phyloP scores from a whole-genome alignment of 2,329 filamentous ascomycete species.

The Xylariaceae sp. region DNA sequence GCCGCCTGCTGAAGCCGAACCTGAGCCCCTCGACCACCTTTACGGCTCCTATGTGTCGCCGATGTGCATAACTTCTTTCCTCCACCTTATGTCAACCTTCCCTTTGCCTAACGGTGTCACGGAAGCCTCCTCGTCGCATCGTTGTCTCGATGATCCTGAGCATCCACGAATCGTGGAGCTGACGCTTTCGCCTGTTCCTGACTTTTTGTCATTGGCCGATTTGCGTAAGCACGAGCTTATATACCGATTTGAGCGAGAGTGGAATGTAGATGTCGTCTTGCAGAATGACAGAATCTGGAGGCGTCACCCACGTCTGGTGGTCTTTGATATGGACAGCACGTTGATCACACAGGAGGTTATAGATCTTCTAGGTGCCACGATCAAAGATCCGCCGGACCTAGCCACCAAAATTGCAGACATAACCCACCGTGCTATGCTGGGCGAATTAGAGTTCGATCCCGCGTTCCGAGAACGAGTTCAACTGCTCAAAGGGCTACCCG shows the following conservation, averaged over 20 bases:
- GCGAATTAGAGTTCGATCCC: slow-evolving; percentile 86
- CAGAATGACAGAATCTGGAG: slow-evolving; percentile 71
- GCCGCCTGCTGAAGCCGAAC: slow-evolving; percentile 46
- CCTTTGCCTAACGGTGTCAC: slow-evolving; percentile 48
- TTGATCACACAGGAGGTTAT: slow-evolving; percentile 97
- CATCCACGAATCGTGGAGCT: slow-evolving; percentile 64
- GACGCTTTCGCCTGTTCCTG: slow-evolving; percentile 54
- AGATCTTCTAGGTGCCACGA: slow-evolving; percentile 82
- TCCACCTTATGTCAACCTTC: slow-evolving; percentile 62
- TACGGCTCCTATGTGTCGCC: slow-evolving; percentile 64
- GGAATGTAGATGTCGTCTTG: slow-evolving; percentile 81
- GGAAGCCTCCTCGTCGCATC: slow-evolving; percentile 56
- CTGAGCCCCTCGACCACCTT: slow-evolving; percentile 59
- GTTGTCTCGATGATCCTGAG: slow-evolving; percentile 57
- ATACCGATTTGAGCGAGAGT: slow-evolving; percentile 80
- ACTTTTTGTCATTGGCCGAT: slow-evolving; percentile 64
- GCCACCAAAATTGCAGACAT: slow-evolving; percentile 80
- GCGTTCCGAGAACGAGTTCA: slow-evolving; percentile 77
- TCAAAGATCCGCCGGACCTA: slow-evolving; percentile 65
- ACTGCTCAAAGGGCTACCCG: slow-evolving; percentile 76
- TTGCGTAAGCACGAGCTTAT: slow-evolving; percentile 77
- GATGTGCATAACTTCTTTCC: slow-evolving; percentile 61
- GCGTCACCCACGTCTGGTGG: slow-evolving; percentile 77
- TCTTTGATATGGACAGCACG: slow-evolving; percentile 99
- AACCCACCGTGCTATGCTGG: slow-evolving; percentile 90